Evolutionary conservation across 371 early-diverging fungal species (phyloP), one percentile per base, ranked within the genome.

Genomic region (Gilbertella persicaria): DNA sequence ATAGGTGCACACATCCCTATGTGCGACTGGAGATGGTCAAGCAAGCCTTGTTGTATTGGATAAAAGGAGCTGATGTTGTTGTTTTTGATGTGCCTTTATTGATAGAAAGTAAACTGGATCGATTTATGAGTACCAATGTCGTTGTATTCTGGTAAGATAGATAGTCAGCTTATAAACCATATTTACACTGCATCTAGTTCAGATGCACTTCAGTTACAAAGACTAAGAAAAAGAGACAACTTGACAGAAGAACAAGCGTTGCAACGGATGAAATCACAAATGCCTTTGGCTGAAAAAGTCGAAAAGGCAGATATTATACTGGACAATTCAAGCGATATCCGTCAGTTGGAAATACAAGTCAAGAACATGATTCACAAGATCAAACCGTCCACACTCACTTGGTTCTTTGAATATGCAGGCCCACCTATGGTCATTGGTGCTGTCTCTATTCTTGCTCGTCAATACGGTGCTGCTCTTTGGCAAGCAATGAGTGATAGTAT

Each of bases 71-170:
- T 0, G 60, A 74, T 4, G 33, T 91, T 20, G 89, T 92, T n/a
- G 79, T 98, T 2, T 71, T 97, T 20, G 98, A 98, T 67, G 91
- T 92, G 1, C 97, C 98, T 14, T 71, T 98, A 42, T 74, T 98
- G 52, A 86, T 92, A 53, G 98, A 98, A 59, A 80, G 86, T 24
- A 84, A 88, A 8, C 61, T 96, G 54, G 80, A 92, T 64, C 66
- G 76, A 38, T 84, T 86, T 47, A 86, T 94, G 44, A 80, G 82
- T 28, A 64, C 72, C 0, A 85, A 83, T 4, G 78, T 91, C 10
- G 95, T 97, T 3, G 90, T 97, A 1, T 93, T 84, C 55, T 88
- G 90, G 90, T 89, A 75, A 54, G 69, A 25, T 3, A 8, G 21
- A 16, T 3, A 23, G 1, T 24, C 4, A n/a, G 8, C 25, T n/a